Evolutionary conservation across 108 stramenopile species (phyloP), one percentile per base, ranked within the genome.

Genomic region (Nitzschia sp.): DNA sequence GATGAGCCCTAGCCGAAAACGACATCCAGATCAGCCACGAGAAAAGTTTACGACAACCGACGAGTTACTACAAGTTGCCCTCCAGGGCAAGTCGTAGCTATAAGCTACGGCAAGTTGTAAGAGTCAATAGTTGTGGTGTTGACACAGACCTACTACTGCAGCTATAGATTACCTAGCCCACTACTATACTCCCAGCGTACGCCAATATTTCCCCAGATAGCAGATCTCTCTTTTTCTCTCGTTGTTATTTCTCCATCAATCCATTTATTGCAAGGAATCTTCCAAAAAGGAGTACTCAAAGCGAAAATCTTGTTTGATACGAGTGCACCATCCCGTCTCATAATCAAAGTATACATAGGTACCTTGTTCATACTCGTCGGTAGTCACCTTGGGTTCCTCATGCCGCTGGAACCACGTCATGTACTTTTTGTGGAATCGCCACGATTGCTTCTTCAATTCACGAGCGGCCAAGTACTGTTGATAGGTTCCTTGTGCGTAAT

Each of bases 341-440:
- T 97, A 99, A 70, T 99, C 99, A 82, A 99, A 99, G 82, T 98
- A 99, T 5, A 98, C 91, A 79, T 98, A 99, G 1, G 98, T 98
- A 31, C 99, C 99, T 78, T 98, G 94, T 73, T 99, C 99, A 71
- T 98, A 99, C 55, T 98, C 97, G 61, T 98, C 97, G 6, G 97
- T 99, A 19, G 98, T 97, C 2, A 97, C 88, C 70, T 92, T 91
- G 0, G 96, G 96, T 73, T 98, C 97, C 59, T 95, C 92, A 66
- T 98, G 97, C 24, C 98, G 90, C 76, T 98, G 97, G 79, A 99
- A 99, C 99, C 99, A 99, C 25, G 99, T 99, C 92, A 93, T 90
- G 82, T 99, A 99, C 93, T 98, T 98, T 70, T 98, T 98, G 82
- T 99, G 99, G 80, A 93, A 99, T 60, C 99, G 84, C 99, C 99